Conservation (phyloP, 805 yeast species). For the Zygoascus flipseniorum region DNA sequence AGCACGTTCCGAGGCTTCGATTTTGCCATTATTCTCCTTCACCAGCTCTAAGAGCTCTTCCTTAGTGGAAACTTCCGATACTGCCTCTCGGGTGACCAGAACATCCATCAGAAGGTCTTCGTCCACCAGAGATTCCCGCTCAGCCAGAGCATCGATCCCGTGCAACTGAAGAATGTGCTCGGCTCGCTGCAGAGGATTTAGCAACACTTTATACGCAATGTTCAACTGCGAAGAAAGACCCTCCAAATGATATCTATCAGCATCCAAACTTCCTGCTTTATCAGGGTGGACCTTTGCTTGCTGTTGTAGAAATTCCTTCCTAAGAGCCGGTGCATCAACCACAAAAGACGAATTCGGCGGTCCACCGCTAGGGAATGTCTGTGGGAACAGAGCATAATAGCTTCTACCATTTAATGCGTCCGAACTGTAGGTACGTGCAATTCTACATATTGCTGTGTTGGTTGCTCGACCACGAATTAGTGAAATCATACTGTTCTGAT, state of each 20-base stretch:
- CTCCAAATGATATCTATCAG: conserved; percentile 22
- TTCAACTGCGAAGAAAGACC: conserved; percentile 51
- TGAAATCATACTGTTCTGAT: neutral
- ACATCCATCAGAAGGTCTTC: conserved; percentile 60
- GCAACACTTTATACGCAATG: conserved; percentile 65
- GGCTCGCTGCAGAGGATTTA: conserved; percentile 63
- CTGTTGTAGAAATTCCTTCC: conserved; percentile 65
- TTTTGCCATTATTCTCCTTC: conserved; percentile 49
- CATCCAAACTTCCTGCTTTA: conserved; percentile 28
- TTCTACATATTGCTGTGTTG: neutral
- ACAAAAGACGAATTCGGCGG: conserved; percentile 55
- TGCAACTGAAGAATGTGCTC: conserved; percentile 44
- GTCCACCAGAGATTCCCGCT: conserved; percentile 35
- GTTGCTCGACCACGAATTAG: neutral
- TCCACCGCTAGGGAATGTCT: conserved; percentile 56
- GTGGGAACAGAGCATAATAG: conserved; percentile 59
- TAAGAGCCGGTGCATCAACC: conserved; percentile 45
- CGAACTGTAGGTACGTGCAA: neutral
- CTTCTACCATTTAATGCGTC: neutral
- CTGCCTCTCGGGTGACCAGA: conserved; percentile 74
- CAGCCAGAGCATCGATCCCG: conserved; percentile 48
- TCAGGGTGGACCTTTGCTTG: conserved; percentile 85
- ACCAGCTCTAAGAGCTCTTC: conserved; percentile 48
- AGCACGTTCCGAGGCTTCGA: conserved; percentile 36
- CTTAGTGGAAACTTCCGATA: conserved; percentile 56